Percentiles rank a stretch among this genome's conserved stretches.
These are phyloP conservation scores for Peronospora belbahrii DNA, from an alignment of 352 stramenopile species.

Conservation along the genomic window DNA sequence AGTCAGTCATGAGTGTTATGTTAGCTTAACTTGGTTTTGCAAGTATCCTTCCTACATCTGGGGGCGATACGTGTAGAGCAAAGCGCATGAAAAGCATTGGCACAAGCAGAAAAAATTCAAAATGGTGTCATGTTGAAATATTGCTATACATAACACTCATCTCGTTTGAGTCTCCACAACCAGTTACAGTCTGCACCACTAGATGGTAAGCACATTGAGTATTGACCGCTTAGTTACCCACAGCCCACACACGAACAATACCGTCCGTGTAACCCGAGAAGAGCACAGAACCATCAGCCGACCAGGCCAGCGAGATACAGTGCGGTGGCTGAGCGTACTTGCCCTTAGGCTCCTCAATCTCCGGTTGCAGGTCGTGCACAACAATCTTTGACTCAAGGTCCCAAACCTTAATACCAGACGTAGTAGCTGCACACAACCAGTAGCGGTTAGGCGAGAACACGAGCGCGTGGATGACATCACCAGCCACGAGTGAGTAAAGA, in stretches of 20 bases:
- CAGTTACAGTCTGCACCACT: conserved; percentile 2
- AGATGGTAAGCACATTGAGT: neutral
- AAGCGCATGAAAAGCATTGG: neutral
- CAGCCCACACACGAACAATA: conserved; percentile 93
- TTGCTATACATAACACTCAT: conserved; percentile 15
- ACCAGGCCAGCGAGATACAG: conserved; percentile 98
- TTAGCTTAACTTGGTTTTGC: neutral
- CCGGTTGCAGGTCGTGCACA: conserved; percentile 94
- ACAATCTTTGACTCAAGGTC: conserved; percentile 99
- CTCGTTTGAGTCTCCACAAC: conserved; percentile 5
- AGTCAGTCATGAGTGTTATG: too few relatives aligned
- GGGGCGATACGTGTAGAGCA: neutral
- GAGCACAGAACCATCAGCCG: conserved; percentile 95
- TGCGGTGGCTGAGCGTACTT: conserved; percentile 93
- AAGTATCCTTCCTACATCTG: too few relatives aligned
- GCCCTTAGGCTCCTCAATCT: conserved; percentile 86
- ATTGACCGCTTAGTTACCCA: conserved; percentile 76
- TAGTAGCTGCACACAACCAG: conserved; percentile 99
- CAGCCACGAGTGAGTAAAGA: conserved; percentile 98
- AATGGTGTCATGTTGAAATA: conserved; percentile 24
- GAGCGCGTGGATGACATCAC: conserved; percentile 94
- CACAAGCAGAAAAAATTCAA: conserved; percentile 13
- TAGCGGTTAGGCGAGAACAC: conserved; percentile 99
- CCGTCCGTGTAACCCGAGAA: conserved; percentile 99
- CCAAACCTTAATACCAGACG: conserved; percentile 99